Base-by-base conservation (phyloP, 345 rosid genomes). In the Capsella bursapastoris region DNA sequence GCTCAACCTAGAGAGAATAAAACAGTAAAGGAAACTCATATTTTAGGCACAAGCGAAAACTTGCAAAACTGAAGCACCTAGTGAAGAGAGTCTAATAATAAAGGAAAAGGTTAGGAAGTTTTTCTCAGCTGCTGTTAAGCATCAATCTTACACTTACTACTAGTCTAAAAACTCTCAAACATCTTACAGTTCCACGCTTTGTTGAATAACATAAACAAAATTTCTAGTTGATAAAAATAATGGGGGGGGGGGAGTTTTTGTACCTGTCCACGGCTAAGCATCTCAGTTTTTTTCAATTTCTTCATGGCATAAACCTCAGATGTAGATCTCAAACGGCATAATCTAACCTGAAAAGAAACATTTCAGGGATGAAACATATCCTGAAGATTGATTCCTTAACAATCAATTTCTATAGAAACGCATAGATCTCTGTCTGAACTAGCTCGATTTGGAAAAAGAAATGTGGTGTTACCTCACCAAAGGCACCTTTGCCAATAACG, bases 251-350 rank as follows among this genome's bases (percentile, higher is more conserved):
- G 45, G 59, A 18, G 10, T 59, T 28, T 32, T 15, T 25, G 81
- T 70, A 91, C 99, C 97, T 95, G 97, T 69, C 99, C 99, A 76
- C 99, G 97, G 82, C 96, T 91, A 83, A 95, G 97, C 99, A 95
- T 95, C 72, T 95, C 99, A 13, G 93, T 90, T 75, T 91, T 91
- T 82, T 92, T 95, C 86, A 95, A 70, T 76, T 95, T 95, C 88
- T 95, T 95, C 97, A 95, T 88, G 32, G 99, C 97, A 60, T 82
- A 92, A 77, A 95, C 87, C 80, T 95, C 96, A 72, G 97, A 91
- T 0, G 92, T 90, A 64, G 57, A 76, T 87, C 91, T 95, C 74
- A 87, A 89, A 64, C 96, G 90, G 82, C 96, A 91, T 64, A 95
- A 78, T 72, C 97, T 84, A 18, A 95, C 97, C 97, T 93, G 89